Base-by-base conservation (phyloP, 345 rosid genomes). In the Barbarea vulgaris region DNA sequence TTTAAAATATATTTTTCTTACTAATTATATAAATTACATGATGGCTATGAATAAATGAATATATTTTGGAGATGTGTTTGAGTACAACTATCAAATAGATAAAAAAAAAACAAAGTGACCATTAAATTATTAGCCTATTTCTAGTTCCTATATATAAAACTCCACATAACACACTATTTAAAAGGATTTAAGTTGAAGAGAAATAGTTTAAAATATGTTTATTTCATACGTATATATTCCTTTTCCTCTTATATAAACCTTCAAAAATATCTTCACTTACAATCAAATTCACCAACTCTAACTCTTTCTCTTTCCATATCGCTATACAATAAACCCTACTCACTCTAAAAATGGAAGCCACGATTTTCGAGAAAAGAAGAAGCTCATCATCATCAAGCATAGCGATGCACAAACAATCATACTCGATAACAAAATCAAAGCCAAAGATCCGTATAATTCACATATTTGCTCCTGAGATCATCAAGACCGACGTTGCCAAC, bases 401-500 rank as follows among this genome's bases (percentile, higher is more conserved):
- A 9, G 25, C 83, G 69, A 53, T 88, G 69, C 85, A 81, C 77
- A 85, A 72, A 61, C 70, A 78, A 15, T 93, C 97, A 17, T 81
- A 72, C 3, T 55, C 79, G 13, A 83, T 87, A 34, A 77, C 89
- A 46, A 91, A 93, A 81, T 30, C 82, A 17, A 89, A 91, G 88
- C 97, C 97, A 1, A 87, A 87, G 82, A 84, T 92, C 10, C 85
- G 97, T 22, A 89, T 95, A 28, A 86, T 92, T 69, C 97, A 95
- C 86, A 85, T 91, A 76, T 87, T 86, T 79, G 96, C 95, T 30
- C 98, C 98, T 12, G 97, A 91, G 83, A 90, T 95, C 83, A 95
- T 92, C 88, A 87, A 90, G 77, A 92, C 97, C 18, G 97, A 92
- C 77, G 96, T 78, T 12, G 91, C 87, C 7, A 92, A 87, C 86